Percentiles rank a stretch among this genome's conserved stretches.
Conservation (phyloP, 495 filamentous ascomycete genomes). For the Wilcoxina mikolae region DNA sequence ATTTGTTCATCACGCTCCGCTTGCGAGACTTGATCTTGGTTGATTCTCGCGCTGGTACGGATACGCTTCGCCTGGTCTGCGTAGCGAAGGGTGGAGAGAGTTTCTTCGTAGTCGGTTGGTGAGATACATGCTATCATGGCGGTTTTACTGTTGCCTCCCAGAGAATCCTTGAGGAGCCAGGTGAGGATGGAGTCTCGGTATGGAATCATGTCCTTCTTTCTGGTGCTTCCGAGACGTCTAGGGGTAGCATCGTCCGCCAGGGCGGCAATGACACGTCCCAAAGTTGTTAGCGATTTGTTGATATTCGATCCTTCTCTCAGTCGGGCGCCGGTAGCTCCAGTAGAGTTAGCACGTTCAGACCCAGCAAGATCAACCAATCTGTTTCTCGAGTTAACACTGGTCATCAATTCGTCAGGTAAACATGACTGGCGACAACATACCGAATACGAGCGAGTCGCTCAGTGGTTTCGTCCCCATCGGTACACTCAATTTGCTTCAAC, state of each 20-base stretch:
- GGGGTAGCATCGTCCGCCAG: slow-evolving; percentile 51
- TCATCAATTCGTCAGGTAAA: neutral
- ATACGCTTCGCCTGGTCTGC: slow-evolving; percentile 97
- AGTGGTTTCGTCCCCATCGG: slow-evolving; percentile 87
- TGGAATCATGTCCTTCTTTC: slow-evolving; percentile 61
- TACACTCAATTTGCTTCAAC: slow-evolving; percentile 91
- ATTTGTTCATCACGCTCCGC: slow-evolving; percentile 91
- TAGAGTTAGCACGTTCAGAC: slow-evolving; percentile 86
- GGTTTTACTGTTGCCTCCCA: slow-evolving; percentile 92
- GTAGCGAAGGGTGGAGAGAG: slow-evolving; percentile 86
- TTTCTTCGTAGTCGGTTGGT: slow-evolving; percentile 92
- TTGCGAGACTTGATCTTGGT: slow-evolving; percentile 74
- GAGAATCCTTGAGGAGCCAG: slow-evolving; percentile 86
- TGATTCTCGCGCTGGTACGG: slow-evolving; percentile 88
- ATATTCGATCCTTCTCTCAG: slow-evolving; percentile 93
- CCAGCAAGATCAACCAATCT: slow-evolving; percentile 83
- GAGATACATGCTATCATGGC: slow-evolving; percentile 98
- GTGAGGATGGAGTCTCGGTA: slow-evolving; percentile 96
- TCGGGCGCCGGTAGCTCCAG: slow-evolving; percentile 80
- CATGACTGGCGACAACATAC: slow-evolving; percentile 1
- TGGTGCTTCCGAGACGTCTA: slow-evolving; percentile 27
- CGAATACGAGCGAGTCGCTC: slow-evolving; percentile 87
- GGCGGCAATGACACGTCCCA: slow-evolving; percentile 93
- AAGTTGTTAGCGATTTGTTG: slow-evolving; percentile 93
- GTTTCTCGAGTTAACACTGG: slow-evolving; percentile 3